Evolutionary conservation across 2,329 filamentous ascomycete genomes (phyloP).

Genomic region (Pseudopithomyces chartarum): DNA sequence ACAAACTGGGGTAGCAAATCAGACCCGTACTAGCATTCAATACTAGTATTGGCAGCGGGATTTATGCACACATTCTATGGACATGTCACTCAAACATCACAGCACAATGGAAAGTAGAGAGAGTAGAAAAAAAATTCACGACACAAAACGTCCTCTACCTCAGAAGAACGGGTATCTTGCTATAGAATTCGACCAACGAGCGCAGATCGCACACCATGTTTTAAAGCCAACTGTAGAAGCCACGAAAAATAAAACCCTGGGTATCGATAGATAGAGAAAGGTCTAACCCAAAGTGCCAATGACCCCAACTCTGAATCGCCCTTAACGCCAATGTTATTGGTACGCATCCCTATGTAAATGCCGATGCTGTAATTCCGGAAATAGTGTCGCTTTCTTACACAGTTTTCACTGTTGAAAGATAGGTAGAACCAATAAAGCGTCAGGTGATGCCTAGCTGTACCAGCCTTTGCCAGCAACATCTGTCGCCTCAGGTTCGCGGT

Average conservation of each 20-base stretch:
- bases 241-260: not conserved
- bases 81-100: no score
- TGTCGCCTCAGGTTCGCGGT: conserved; percentile 57
- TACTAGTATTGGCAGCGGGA: no score
- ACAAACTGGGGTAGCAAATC: no score
- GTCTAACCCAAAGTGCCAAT: not conserved
- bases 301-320: not conserved
- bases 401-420: not conserved
- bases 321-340: not conserved
- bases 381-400: not conserved
- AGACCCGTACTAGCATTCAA: no score
- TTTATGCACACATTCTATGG: no score
- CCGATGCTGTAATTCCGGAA: not conserved
- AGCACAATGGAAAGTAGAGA: no score
- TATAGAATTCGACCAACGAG: not conserved
- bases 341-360: not conserved
- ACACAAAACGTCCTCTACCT: no score
- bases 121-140: no score
- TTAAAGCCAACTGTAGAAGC: no score
- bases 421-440: not conserved
- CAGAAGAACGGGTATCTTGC: no score
- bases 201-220: not conserved
- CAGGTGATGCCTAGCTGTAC: conserved; percentile 23
- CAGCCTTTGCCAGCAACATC: conserved; percentile 30
- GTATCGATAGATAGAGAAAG: conserved; percentile 1